phyloP scores from a whole-genome alignment of 441 rosid species.

The Theobroma grandiflorum region DNA sequence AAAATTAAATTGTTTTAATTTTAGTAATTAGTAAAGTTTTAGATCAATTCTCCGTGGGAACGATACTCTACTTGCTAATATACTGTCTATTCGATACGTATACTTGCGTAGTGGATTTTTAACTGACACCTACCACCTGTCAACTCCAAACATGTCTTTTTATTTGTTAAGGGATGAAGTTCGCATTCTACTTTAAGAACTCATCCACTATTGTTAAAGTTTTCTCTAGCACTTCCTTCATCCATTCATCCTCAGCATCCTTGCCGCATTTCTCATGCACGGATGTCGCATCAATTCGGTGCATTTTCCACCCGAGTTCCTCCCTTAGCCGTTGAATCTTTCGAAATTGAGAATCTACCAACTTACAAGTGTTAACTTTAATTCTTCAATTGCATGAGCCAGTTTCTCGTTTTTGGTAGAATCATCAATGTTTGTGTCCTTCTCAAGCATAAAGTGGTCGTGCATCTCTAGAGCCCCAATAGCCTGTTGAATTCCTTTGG shows the following conservation, averaged over 20 bases:
- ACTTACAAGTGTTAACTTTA: constrained; percentile 33
- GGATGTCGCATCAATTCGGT: constrained; percentile 37
- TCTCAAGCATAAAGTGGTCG: constrained; percentile 25
- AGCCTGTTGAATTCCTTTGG: constrained; percentile 35
- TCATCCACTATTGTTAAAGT: too few relatives aligned
- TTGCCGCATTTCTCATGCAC: constrained; percentile 15
- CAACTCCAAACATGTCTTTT: too few relatives aligned
- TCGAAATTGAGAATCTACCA: constrained; percentile 31
- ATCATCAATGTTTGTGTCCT: not conserved
- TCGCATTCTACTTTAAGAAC: too few relatives aligned
- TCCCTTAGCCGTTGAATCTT: constrained; percentile 35
- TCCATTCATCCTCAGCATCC: constrained; percentile 31
- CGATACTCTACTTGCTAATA: too few relatives aligned
- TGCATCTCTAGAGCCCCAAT: constrained; percentile 48
- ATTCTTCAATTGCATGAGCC: constrained; percentile 28
- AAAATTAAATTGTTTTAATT: too few relatives aligned
- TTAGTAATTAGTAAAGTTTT: too few relatives aligned
- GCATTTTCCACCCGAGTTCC: constrained; percentile 37
- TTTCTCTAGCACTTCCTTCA: not conserved
- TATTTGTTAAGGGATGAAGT: too few relatives aligned
- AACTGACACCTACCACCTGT: too few relatives aligned
- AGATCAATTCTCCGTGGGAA: too few relatives aligned
- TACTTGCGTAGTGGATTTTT: too few relatives aligned
- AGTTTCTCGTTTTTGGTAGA: constrained; percentile 13
- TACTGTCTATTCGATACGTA: too few relatives aligned